Conservation (phyloP, 495 filamentous ascomycete genomes). For the Aspergillus asperescens region DNA sequence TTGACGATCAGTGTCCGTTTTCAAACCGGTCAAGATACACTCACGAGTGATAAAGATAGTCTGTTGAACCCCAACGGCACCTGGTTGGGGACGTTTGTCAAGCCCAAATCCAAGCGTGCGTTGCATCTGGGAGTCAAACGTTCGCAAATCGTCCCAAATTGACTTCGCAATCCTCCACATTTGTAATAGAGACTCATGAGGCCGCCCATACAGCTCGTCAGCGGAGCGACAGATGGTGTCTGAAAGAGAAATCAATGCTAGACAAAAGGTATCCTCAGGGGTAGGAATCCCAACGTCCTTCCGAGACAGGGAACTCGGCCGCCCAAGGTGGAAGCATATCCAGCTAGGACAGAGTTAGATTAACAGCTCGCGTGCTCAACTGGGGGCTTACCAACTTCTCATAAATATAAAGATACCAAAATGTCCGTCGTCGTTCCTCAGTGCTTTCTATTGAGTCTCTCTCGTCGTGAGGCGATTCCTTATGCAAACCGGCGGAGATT, state of each 20-base stretch:
- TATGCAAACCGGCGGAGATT: conserved; percentile 40
- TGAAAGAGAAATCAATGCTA: conserved; percentile 27
- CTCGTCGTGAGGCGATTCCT: conserved; percentile 29
- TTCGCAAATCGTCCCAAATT: conserved; percentile 33
- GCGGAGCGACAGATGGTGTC: conserved; percentile 32
- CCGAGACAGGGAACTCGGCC: conserved; percentile 31
- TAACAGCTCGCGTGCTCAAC: neutral
- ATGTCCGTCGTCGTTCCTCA: conserved; percentile 35
- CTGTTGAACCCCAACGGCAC: conserved; percentile 33
- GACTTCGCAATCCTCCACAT: conserved; percentile 42
- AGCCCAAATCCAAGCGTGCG: conserved; percentile 33
- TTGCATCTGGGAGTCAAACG: conserved; percentile 26
- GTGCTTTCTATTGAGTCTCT: conserved; percentile 26
- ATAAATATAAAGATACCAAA: conserved; percentile 40
- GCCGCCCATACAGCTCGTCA: conserved; percentile 36
- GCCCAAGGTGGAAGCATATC: conserved; percentile 40
- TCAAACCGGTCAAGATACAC: neutral
- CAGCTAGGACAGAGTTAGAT: conserved; percentile 28
- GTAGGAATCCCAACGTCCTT: conserved; percentile 34
- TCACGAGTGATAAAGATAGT: conserved; percentile 34
- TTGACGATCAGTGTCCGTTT: conserved; percentile 10
- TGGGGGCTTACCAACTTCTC: conserved; percentile 31
- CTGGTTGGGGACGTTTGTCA: conserved; percentile 26
- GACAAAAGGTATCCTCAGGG: conserved; percentile 34
- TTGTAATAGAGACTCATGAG: conserved; percentile 39